A percentile compares a stretch with the other conserved stretches of the same genome.
Evolutionary conservation across 1,284 basidiomycete species (phyloP).

Genomic region (Gymnopus androsaceus): DNA sequence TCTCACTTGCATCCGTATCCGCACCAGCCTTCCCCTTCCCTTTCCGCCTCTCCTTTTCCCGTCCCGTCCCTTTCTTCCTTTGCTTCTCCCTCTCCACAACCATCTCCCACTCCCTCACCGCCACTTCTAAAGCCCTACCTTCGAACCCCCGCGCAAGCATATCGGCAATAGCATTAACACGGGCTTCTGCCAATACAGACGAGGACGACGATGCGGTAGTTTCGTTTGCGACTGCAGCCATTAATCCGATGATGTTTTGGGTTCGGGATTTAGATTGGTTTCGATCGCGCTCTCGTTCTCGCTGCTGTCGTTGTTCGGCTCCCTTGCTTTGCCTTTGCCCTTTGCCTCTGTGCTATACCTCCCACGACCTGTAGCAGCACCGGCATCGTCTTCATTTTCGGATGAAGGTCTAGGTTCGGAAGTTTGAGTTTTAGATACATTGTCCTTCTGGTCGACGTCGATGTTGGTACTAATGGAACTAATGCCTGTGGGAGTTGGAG

Average conservation of each 20-base stretch:
- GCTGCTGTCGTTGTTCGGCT: too few relatives aligned
- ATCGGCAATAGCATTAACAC: constrained; percentile 54
- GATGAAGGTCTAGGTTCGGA: too few relatives aligned
- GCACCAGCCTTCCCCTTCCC: neutral
- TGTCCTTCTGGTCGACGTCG: neutral
- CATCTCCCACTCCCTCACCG: constrained; percentile 66
- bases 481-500: too few relatives aligned
- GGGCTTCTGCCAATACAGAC: constrained; percentile 32
- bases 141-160: constrained; percentile 71
- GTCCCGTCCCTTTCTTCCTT: neutral
- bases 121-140: constrained; percentile 63
- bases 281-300: too few relatives aligned
- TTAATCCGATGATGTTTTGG: constrained; percentile 8
- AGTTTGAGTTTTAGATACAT: neutral
- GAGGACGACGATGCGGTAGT: constrained; percentile 28
- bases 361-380: too few relatives aligned
- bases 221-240: constrained; percentile 48
- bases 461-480: too few relatives aligned
- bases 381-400: too few relatives aligned
- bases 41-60: neutral
- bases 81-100: neutral
- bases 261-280: neutral
- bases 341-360: too few relatives aligned
- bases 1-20: neutral
- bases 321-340: too few relatives aligned